A percentile compares a stretch with the other conserved stretches of the same genome.
Evolutionary conservation across 139 green algal genomes (phyloP).

Genomic region (Coelastrella sp.): DNA sequence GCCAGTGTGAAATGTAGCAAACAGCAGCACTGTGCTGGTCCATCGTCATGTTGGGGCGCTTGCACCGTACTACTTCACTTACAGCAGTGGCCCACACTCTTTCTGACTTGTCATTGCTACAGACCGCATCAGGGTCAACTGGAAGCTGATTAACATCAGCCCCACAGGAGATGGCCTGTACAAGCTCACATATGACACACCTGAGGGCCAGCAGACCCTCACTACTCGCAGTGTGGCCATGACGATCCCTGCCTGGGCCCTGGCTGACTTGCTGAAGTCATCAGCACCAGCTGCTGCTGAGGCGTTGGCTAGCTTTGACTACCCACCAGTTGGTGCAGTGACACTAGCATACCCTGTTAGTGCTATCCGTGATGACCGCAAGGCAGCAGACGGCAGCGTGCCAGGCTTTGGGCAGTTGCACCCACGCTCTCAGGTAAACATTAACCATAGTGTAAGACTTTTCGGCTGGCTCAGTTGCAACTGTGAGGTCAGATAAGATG

Average conservation of each 20-base stretch:
- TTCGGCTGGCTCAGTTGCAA: no score
- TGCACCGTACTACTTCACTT: no score
- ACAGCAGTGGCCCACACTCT: background rate
- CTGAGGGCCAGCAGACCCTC: conserved; percentile 71
- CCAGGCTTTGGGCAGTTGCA: conserved; percentile 98
- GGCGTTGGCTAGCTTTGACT: conserved; percentile 91
- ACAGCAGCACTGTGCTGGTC: no score
- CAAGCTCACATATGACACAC: conserved; percentile 89
- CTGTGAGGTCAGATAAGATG: no score
- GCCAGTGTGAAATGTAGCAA: no score
- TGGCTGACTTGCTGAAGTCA: conserved; percentile 81
- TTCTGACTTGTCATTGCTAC: background rate
- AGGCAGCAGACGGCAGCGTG: conserved; percentile 70
- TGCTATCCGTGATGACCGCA: conserved; percentile 85
- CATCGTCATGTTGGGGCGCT: no score
- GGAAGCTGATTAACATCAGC: conserved; percentile 89
- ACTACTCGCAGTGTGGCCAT: conserved; percentile 77
- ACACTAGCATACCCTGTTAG: conserved; percentile 88
- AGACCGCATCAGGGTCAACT: conserved; percentile 69
- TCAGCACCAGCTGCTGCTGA: conserved; percentile 64
- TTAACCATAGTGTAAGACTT: no score
- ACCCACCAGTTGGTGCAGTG: conserved; percentile 96
- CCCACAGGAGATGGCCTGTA: conserved; percentile 48
- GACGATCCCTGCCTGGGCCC: conserved; percentile 93
- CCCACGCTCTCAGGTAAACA: conserved; percentile 82